Conservation (phyloP, 1,139 yeast genomes). For the Geotrichum carabidarum region DNA sequence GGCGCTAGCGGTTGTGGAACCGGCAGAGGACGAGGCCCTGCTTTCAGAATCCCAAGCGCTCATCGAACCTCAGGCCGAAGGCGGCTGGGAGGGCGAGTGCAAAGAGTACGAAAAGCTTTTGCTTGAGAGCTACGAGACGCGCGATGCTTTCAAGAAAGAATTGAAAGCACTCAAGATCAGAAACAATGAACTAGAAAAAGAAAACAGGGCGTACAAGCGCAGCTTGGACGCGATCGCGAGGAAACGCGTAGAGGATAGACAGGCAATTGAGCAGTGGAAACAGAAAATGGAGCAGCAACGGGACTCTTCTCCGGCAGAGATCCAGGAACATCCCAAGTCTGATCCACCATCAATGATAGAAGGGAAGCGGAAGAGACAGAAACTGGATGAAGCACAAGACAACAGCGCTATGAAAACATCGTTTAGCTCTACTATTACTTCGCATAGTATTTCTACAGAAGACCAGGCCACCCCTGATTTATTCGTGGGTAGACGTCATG, state of each 20-base stretch:
- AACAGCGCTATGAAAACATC: background rate
- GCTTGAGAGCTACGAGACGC: background rate
- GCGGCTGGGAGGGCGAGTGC: background rate
- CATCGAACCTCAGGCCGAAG: background rate
- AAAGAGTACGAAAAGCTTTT: constrained; percentile 2
- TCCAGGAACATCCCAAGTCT: background rate
- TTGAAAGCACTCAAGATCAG: background rate
- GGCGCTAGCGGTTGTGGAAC: background rate
- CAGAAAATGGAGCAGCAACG: background rate
- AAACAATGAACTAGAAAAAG: constrained; percentile 1
- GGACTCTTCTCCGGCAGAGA: background rate
- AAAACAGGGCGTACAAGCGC: constrained; percentile 2
- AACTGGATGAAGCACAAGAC: background rate
- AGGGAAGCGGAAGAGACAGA: background rate
- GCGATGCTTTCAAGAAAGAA: background rate
- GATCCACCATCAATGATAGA: background rate
- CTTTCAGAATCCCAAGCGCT: constrained; percentile 8
- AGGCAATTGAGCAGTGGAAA: constrained; percentile 5
- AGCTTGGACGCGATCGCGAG: background rate
- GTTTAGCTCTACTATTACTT: background rate
- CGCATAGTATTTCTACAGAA: background rate
- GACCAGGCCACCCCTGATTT: background rate
- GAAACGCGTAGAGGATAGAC: constrained; percentile 11
- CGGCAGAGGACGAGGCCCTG: background rate
- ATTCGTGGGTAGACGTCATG: background rate